Conservation (phyloP, 306 rosid genomes). For the Fagus sylvatica region DNA sequence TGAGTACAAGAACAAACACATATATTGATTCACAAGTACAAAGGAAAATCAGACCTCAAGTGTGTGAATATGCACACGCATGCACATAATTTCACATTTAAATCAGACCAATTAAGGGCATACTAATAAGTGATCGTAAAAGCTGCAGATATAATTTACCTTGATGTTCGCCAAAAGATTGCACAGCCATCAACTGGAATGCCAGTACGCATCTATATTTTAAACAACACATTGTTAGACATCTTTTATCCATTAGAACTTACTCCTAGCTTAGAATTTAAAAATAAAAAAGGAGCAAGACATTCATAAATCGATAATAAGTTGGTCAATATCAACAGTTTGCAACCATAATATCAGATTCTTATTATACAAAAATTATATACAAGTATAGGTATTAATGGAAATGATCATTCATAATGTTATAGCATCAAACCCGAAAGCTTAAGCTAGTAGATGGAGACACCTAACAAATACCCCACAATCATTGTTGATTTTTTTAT, state of each 20-base stretch:
- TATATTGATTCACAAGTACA: not conserved
- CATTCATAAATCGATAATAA: not conserved
- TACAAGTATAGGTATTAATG: not conserved
- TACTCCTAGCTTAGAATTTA: too few species aligned
- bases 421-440: not conserved
- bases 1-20: not conserved
- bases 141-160: conserved; percentile 44
- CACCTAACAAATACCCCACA: too few species aligned
- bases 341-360: not conserved
- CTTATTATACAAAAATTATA: not conserved
- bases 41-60: not conserved
- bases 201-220: conserved; percentile 88
- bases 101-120: not conserved
- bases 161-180: conserved; percentile 82
- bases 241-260: conserved; percentile 13
- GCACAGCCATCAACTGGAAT: conserved; percentile 89
- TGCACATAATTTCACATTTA: not conserved
- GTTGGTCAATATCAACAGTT: not conserved
- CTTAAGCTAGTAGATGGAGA: not conserved
- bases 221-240: conserved; percentile 43
- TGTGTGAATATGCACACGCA: not conserved
- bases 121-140: not conserved
- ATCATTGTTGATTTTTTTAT: too few species aligned
- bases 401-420: not conserved
- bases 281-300: not conserved